Evolutionary conservation across 73 alveolate species (phyloP).

Genomic region (Tetrahymena borealis): DNA sequence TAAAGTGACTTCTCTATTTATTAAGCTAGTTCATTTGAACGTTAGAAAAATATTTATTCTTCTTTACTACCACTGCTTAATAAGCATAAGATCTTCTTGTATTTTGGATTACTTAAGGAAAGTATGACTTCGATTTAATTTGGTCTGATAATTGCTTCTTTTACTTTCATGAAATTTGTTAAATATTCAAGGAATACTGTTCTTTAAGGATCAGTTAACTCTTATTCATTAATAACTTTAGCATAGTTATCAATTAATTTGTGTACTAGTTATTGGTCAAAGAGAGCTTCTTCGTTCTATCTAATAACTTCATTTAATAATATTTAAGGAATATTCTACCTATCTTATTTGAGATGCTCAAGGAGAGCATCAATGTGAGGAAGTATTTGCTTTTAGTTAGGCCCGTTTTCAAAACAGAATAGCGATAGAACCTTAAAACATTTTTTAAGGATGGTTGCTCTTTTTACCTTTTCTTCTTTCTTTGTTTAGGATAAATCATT

Average conservation of each 20-base stretch:
- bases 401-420: not conserved
- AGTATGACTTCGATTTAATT: not conserved
- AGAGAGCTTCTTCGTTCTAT: not conserved
- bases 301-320: not conserved
- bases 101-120: not conserved
- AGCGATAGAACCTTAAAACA: not conserved
- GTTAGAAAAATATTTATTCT: not conserved
- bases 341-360: not conserved
- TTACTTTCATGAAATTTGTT: not conserved
- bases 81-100: not conserved
- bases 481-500: not conserved
- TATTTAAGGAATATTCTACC: not conserved
- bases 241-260: not conserved
- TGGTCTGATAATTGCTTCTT: not conserved
- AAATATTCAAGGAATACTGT: not conserved
- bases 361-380: not conserved
- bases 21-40: not conserved
- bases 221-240: not conserved
- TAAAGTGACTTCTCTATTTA: not conserved
- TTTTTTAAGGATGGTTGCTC: not conserved
- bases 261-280: not conserved
- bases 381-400: not conserved
- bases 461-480: not conserved
- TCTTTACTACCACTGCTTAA: not conserved
- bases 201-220: not conserved